Evolutionary conservation across 2,329 filamentous ascomycete species (phyloP), one percentile per base, ranked within the genome.

Genomic region (Drechslera avenae): DNA sequence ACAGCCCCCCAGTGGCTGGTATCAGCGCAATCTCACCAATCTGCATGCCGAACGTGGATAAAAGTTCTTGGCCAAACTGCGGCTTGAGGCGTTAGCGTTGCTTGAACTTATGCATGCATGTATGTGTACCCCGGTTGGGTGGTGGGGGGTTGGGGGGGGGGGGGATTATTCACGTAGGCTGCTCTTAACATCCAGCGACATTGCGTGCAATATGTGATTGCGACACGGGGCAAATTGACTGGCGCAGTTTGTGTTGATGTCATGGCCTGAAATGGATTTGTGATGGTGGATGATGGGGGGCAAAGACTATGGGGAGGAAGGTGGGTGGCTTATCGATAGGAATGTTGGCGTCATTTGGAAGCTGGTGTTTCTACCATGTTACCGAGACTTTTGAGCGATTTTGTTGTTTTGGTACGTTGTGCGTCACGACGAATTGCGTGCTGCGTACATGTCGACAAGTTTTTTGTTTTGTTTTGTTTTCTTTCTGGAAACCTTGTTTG

Each of bases 201-300:
- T 76, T 96, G 91, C 0, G 90, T 96, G 77, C 92, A 97, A 77
- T 90, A 97, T 61, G 88, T 85, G 67, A 97, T 96, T n/a, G 87
- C 86, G 45, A 97, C 81, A 37, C 91, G 85, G 3, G 91, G 91
- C 9, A 89, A 77, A 7, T 63, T 44, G 2, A 72, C 60, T 13
- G 68, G 62, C 0, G 64, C 59, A 7, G 45, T 42, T 52, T 65
- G 59, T 46, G 46, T 57, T 13, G 66, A 64, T 17, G 66, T 45
- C 66, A 69, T 72, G 30, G 16, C 31, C n/a, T n/a, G n/a, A n/a
- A n/a, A n/a, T 40, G 16, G 23, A 51, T 35, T 18, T 28, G 28
- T 48, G 12, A 10, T 26, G 28, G 39, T 33, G 36, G 21, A 42
- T 16, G 37, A 13, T 6, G 23, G 26, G 26, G 17, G 30, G 12